A percentile compares a stretch with the other conserved stretches of the same genome.
phyloP scores from a whole-genome alignment of 2,329 filamentous ascomycete genomes.

The Aspergillus ochraceoroseus region DNA sequence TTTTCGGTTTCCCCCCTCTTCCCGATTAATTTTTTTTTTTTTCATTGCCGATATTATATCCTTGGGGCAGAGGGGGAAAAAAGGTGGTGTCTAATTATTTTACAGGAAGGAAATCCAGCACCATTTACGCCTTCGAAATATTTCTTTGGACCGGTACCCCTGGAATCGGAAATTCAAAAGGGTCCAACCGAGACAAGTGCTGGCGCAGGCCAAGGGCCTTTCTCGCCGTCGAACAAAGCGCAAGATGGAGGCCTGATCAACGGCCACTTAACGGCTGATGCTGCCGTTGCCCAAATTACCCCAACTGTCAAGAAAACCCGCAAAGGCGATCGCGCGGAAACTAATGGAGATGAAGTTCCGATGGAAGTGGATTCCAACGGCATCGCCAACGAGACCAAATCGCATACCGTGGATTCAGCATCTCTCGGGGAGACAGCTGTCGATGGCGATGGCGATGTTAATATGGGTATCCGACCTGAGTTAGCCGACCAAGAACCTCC shows the following conservation, averaged over 20 bases:
- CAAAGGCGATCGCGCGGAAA: slow-evolving; percentile 31
- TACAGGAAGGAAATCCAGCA: slow-evolving; percentile 38
- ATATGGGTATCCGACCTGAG: slow-evolving; percentile 33
- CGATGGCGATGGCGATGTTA: slow-evolving; percentile 45
- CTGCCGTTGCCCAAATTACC: slow-evolving; percentile 23
- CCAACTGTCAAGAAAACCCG: slow-evolving; percentile 32
- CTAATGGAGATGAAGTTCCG: slow-evolving; percentile 32
- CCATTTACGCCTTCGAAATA: slow-evolving; percentile 38
- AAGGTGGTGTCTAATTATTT: slow-evolving; percentile 5
- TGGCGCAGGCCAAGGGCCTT: slow-evolving; percentile 30
- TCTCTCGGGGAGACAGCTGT: slow-evolving; percentile 26
- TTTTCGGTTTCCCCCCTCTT: slow-evolving; percentile 3
- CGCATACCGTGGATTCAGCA: slow-evolving; percentile 21
- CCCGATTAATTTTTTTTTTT: slow-evolving; percentile 3
- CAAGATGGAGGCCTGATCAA: slow-evolving; percentile 35
- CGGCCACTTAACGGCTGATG: slow-evolving; percentile 34
- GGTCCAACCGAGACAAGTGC: slow-evolving; percentile 27
- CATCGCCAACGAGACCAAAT: slow-evolving; percentile 27
- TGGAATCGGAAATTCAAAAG: slow-evolving; percentile 31
- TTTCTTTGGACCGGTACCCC: slow-evolving; percentile 46
- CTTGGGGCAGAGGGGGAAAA: no score
- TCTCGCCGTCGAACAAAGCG: slow-evolving; percentile 32
- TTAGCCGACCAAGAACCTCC: slow-evolving; percentile 30
- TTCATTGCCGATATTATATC: neutral
- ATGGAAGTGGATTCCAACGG: slow-evolving; percentile 44